These are phyloP conservation scores for Nymphaea colorata DNA, from an alignment of 164 flowering plant species.

Conservation along the genomic window DNA sequence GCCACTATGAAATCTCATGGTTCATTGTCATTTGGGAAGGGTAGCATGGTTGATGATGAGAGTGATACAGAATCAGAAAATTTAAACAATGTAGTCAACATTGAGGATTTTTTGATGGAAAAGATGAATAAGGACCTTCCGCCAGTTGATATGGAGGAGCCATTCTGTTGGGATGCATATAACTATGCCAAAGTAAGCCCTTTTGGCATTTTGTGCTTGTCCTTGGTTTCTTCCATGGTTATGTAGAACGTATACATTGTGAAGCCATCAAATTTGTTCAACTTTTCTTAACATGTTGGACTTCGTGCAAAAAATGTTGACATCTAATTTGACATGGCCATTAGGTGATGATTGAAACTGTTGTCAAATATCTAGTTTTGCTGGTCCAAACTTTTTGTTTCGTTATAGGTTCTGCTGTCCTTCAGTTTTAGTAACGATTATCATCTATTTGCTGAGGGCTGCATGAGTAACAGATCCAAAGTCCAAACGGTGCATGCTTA, in stretches of 20 bases:
- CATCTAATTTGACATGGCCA: too few species aligned
- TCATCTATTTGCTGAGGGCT: too few species aligned
- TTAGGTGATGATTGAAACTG: too few species aligned
- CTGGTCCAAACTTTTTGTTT: too few species aligned
- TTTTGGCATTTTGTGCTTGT: background rate
- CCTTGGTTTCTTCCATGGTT: background rate
- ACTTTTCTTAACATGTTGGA: background rate
- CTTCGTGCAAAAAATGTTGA: too few species aligned
- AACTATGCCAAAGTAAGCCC: conserved; percentile 76
- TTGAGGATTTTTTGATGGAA: conserved; percentile 72
- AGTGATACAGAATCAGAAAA: conserved; percentile 71
- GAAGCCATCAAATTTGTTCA: background rate
- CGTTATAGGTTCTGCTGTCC: too few species aligned
- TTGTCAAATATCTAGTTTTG: too few species aligned
- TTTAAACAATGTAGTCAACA: conserved; percentile 44
- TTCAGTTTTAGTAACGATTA: too few species aligned
- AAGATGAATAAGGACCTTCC: conserved; percentile 86
- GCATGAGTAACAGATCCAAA: too few species aligned
- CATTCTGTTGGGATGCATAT: conserved; percentile 95
- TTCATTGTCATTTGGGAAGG: conserved; percentile 22
- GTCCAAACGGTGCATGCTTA: too few species aligned
- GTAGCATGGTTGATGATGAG: conserved; percentile 50
- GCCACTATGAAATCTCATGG: conserved; percentile 32
- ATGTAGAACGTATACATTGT: background rate
- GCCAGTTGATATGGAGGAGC: conserved; percentile 90